Conservation (phyloP, 495 filamentous ascomycete species). For the Penicillium egyptiacum region DNA sequence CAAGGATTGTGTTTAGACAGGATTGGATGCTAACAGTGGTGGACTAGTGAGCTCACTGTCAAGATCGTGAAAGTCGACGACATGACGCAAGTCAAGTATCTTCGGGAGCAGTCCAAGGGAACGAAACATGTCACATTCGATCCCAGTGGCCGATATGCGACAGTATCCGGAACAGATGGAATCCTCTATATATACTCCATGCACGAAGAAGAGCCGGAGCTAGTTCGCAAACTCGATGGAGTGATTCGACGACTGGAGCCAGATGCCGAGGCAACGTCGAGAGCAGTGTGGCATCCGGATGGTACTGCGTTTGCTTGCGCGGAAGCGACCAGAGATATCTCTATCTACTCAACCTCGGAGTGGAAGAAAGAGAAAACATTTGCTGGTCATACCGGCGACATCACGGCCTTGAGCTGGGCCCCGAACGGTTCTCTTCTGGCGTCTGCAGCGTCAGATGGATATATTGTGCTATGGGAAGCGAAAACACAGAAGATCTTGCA, state of each 20-base stretch:
- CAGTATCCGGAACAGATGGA: slow-evolving; percentile 86
- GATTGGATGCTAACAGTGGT: slow-evolving; percentile 15
- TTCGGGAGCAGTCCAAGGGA: slow-evolving; percentile 79
- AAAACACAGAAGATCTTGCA: slow-evolving; percentile 71
- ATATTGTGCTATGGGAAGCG: slow-evolving; percentile 83
- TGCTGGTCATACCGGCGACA: slow-evolving; percentile 74
- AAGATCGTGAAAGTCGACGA: slow-evolving; percentile 82
- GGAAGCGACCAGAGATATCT: slow-evolving; percentile 80
- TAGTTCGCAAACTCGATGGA: slow-evolving; percentile 81
- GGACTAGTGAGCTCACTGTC: slow-evolving; percentile 71
- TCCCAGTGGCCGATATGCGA: slow-evolving; percentile 69
- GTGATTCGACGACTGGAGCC: slow-evolving; percentile 76
- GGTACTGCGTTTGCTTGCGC: slow-evolving; percentile 86
- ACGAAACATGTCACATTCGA: slow-evolving; percentile 90
- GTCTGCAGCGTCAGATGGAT: slow-evolving; percentile 78
- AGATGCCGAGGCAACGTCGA: slow-evolving; percentile 73
- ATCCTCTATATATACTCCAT: slow-evolving; percentile 86
- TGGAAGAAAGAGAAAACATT: slow-evolving; percentile 84
- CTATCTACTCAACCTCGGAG: slow-evolving; percentile 79
- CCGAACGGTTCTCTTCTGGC: slow-evolving; percentile 88
- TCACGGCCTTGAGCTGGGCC: slow-evolving; percentile 88
- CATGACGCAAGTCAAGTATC: slow-evolving; percentile 67
- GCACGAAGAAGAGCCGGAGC: slow-evolving; percentile 72
- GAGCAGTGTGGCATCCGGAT: slow-evolving; percentile 89
- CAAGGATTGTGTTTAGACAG: neutral